Percentiles rank a stretch among this genome's conserved stretches.
These are phyloP conservation scores for Chaetomidium leptoderma DNA, from an alignment of 495 filamentous ascomycete species.

Conservation along the genomic window DNA sequence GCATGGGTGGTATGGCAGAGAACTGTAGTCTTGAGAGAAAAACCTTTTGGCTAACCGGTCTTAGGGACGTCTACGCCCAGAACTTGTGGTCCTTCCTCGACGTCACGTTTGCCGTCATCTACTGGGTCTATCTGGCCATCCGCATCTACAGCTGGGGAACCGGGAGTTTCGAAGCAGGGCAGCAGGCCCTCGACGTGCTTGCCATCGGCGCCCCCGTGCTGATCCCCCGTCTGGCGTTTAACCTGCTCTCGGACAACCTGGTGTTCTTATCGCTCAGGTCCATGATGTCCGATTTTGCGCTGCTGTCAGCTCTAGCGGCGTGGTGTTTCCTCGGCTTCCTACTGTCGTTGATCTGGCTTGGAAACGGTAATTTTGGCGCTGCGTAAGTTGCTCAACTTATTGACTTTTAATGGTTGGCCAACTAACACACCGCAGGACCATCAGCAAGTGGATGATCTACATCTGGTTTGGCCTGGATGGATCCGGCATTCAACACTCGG, in stretches of 20 bases:
- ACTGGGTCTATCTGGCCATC: constrained; percentile 54
- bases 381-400: constrained; percentile 33
- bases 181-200: constrained; percentile 63
- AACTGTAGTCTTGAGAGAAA: neutral
- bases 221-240: constrained; percentile 69
- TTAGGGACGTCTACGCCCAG: constrained; percentile 70
- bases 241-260: constrained; percentile 67
- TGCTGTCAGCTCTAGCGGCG: constrained; percentile 58
- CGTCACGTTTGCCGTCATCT: constrained; percentile 60
- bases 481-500: constrained; percentile 62
- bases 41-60: constrained; percentile 6
- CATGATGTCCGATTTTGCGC: constrained; percentile 70
- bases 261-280: constrained; percentile 65
- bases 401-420: neutral
- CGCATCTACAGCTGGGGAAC: constrained; percentile 54
- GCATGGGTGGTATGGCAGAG: constrained; percentile 56
- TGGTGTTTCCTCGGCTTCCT: constrained; percentile 75
- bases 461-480: constrained; percentile 77
- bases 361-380: constrained; percentile 41
- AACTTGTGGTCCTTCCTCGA: constrained; percentile 78
- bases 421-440: constrained; percentile 45
- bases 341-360: constrained; percentile 65
- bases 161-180: constrained; percentile 33
- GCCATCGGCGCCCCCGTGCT: constrained; percentile 66
- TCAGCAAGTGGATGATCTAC: constrained; percentile 77